phyloP scores from a whole-genome alignment of 1,284 basidiomycete genomes.

The Apiotrichum porosum region DNA sequence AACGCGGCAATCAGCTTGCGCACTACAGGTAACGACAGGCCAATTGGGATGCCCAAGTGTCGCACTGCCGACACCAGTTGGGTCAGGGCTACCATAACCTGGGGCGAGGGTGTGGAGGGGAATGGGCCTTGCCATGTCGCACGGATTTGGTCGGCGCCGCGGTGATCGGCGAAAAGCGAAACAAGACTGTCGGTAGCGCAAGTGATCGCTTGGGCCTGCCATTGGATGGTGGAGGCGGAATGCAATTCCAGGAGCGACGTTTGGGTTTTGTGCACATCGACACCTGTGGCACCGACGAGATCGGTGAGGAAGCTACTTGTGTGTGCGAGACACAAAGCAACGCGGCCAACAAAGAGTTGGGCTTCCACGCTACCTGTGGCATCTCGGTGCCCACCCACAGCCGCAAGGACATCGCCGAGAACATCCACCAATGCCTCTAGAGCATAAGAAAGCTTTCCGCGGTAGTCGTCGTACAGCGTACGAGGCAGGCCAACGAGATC shows the following conservation, averaged over 20 bases:
- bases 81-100: slow-evolving; percentile 32
- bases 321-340: slow-evolving; percentile 38
- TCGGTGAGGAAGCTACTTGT: slow-evolving; percentile 29
- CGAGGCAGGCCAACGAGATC: slow-evolving; percentile 33
- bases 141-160: slow-evolving; percentile 22
- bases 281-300: slow-evolving; percentile 17
- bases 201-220: slow-evolving; percentile 23
- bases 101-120: slow-evolving; percentile 28
- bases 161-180: slow-evolving; percentile 25
- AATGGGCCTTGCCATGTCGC: slow-evolving; percentile 34
- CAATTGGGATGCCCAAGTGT: slow-evolving; percentile 34
- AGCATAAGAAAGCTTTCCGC: slow-evolving; percentile 16
- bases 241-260: slow-evolving; percentile 26
- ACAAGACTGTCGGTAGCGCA: slow-evolving; percentile 20
- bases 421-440: slow-evolving; percentile 25
- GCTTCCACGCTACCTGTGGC: slow-evolving; percentile 29
- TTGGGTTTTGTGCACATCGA: slow-evolving; percentile 21
- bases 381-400: slow-evolving; percentile 18
- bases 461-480: slow-evolving; percentile 23
- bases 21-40: slow-evolving; percentile 18
- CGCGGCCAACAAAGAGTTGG: slow-evolving; percentile 42
- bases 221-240: slow-evolving; percentile 26
- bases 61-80: slow-evolving; percentile 30
- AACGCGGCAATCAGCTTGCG: slow-evolving; percentile 24
- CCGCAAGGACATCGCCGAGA: slow-evolving; percentile 29